Conservation (phyloP, 1,139 yeast species). For the Nakaseomyces glabratus region DNA sequence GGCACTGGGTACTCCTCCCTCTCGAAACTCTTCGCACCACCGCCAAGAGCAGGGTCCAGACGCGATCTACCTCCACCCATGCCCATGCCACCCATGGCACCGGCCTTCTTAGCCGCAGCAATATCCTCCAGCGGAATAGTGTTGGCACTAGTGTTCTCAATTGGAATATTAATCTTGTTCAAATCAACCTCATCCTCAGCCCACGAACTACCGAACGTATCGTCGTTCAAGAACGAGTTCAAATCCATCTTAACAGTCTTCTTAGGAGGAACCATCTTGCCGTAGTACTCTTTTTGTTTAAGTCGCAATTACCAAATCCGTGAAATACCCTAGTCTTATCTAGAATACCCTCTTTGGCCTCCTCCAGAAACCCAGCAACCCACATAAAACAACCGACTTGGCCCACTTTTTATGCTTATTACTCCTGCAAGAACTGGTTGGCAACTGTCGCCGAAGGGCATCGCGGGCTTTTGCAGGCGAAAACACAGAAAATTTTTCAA, state of each 20-base stretch:
- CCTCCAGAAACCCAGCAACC: too few species aligned
- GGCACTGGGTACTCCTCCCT: slow-evolving; percentile 80
- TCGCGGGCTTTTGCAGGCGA: too few species aligned
- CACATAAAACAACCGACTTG: too few species aligned
- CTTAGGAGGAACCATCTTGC: slow-evolving; percentile 43
- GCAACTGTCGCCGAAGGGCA: too few species aligned
- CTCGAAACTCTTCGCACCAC: slow-evolving; percentile 28
- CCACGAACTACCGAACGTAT: slow-evolving; percentile 56
- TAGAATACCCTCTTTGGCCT: too few species aligned
- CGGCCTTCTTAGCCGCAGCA: slow-evolving; percentile 18
- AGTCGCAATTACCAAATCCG: too few species aligned
- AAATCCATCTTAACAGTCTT: slow-evolving; percentile 49
- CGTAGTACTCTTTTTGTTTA: too few species aligned
- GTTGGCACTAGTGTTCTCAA: slow-evolving; percentile 24
- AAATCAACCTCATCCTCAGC: slow-evolving; percentile 70
- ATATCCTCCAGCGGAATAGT: slow-evolving; percentile 28
- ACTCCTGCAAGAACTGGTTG: too few species aligned
- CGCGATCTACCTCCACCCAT: slow-evolving; percentile 29
- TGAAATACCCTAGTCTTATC: too few species aligned
- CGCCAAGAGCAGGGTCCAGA: slow-evolving; percentile 34
- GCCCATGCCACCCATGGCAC: slow-evolving; percentile 16
- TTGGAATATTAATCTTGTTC: slow-evolving; percentile 52
- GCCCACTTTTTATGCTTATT: too few species aligned
- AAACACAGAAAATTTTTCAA: too few species aligned
- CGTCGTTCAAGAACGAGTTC: slow-evolving; percentile 46